These are phyloP conservation scores for Boechera stricta DNA, from an alignment of 345 rosid species.

Conservation along the genomic window DNA sequence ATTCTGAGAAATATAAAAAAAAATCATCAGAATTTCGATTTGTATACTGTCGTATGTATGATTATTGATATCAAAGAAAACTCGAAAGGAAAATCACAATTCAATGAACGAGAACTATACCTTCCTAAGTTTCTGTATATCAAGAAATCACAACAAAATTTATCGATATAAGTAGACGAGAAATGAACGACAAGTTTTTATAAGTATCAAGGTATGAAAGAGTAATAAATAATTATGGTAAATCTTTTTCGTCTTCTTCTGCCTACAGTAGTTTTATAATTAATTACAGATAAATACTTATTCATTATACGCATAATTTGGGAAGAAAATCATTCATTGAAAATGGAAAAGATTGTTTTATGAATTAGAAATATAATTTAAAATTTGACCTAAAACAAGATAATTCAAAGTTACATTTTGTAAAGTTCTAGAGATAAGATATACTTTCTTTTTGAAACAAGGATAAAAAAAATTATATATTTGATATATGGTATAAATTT, in stretches of 20 bases:
- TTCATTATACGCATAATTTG: not conserved
- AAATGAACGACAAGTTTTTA: not conserved
- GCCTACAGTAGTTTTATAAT: not conserved
- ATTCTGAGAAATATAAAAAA: not conserved
- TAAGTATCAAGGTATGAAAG: not conserved
- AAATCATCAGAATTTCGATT: not conserved
- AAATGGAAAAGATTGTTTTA: not conserved
- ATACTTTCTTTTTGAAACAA: not conserved
- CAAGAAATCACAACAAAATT: not conserved
- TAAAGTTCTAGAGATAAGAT: not conserved
- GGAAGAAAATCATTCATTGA: not conserved
- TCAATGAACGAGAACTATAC: not conserved
- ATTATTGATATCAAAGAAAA: not conserved
- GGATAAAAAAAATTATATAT: not conserved
- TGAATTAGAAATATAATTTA: not conserved
- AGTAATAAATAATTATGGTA: not conserved
- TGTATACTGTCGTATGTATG: not conserved
- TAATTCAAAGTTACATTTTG: not conserved
- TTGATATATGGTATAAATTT: not conserved
- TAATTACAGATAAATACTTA: no score
- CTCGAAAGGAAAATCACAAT: not conserved
- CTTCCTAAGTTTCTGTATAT: not conserved
- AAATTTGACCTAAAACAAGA: no score
- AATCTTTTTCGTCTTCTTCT: not conserved
- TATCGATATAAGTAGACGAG: no score